Percentiles rank a stretch among this genome's conserved stretches.
Conservation (phyloP, 352 stramenopile species). For the Globisporangium canariense region DNA sequence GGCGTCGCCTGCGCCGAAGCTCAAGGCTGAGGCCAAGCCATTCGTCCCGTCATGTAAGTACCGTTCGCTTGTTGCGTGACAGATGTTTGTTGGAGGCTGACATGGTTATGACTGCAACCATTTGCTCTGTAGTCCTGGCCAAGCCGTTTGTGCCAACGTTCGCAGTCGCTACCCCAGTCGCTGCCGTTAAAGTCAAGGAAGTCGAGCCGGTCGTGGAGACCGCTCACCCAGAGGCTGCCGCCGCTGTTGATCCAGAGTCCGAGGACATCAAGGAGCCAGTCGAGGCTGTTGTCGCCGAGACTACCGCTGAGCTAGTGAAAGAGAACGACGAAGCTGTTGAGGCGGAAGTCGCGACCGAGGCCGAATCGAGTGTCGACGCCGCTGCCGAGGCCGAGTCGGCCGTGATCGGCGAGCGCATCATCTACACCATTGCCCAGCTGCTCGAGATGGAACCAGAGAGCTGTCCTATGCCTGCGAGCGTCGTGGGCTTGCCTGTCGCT, state of each 20-base stretch:
- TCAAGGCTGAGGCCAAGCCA: constrained; percentile 24
- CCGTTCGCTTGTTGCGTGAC: neutral
- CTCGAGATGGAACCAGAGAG: constrained; percentile 64
- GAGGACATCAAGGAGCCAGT: constrained; percentile 21
- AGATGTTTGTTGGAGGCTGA: neutral
- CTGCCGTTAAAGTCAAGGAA: neutral
- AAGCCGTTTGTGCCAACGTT: constrained; percentile 19
- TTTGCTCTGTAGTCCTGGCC: constrained; percentile 8
- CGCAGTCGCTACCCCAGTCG: neutral
- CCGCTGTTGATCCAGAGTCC: constrained; percentile 10
- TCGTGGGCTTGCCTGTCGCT: constrained; percentile 47
- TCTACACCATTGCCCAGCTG: constrained; percentile 76
- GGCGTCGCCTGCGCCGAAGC: constrained; percentile 22
- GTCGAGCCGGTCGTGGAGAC: constrained; percentile 6
- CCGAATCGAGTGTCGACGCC: constrained; percentile 15
- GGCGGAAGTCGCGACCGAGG: neutral
- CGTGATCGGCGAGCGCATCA: constrained; percentile 51
- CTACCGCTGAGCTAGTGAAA: neutral
- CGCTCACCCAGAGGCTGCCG: neutral
- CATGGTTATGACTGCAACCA: neutral
- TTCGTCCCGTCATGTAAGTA: constrained; percentile 19
- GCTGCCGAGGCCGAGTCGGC: constrained; percentile 36
- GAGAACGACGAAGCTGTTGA: constrained; percentile 1
- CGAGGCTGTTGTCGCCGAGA: constrained; percentile 3
- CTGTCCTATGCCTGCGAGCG: constrained; percentile 45